These are phyloP conservation scores for Phytophthora crassamura DNA, from an alignment of 352 stramenopile genomes.

Conservation along the genomic window DNA sequence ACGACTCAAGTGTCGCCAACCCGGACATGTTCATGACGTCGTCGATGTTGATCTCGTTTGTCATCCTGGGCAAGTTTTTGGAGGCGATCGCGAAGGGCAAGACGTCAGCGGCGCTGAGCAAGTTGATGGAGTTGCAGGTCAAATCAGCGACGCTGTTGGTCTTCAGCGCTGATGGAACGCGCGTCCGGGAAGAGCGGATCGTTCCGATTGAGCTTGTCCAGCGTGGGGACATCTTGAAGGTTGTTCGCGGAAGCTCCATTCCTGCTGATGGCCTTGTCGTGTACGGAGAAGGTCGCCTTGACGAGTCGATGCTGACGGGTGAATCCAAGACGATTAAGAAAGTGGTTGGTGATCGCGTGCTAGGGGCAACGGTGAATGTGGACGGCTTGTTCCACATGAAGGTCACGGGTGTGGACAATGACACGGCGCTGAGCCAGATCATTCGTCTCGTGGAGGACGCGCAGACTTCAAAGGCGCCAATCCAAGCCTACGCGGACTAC, in stretches of 20 bases:
- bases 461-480: slow-evolving; percentile 97
- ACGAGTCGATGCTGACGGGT: slow-evolving; percentile 96
- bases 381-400: slow-evolving; percentile 93
- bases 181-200: slow-evolving; percentile 72
- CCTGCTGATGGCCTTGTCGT: slow-evolving; percentile 94
- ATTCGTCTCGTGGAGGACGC: slow-evolving; percentile 98
- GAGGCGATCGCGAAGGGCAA: slow-evolving; percentile 94
- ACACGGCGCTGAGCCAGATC: slow-evolving; percentile 97
- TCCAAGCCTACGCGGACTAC: slow-evolving; percentile 98
- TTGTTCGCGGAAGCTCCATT: slow-evolving; percentile 92
- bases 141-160: slow-evolving; percentile 95
- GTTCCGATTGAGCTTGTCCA: slow-evolving; percentile 92
- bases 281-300: slow-evolving; percentile 89
- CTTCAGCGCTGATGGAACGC: slow-evolving; percentile 61
- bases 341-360: slow-evolving; percentile 77
- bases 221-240: slow-evolving; percentile 93
- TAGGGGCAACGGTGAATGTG: slow-evolving; percentile 93
- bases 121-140: slow-evolving; percentile 96
- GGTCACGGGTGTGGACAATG: slow-evolving; percentile 92
- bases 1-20: slow-evolving; percentile 71
- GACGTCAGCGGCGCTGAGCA: slow-evolving; percentile 95
- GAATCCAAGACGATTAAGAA: slow-evolving; percentile 96
- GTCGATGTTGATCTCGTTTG: slow-evolving; percentile 98
- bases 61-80: slow-evolving; percentile 98
- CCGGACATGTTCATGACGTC: slow-evolving; percentile 98